These are phyloP conservation scores for Guillardia theta DNA, from an alignment of 78 protist species.

Conservation along the genomic window DNA sequence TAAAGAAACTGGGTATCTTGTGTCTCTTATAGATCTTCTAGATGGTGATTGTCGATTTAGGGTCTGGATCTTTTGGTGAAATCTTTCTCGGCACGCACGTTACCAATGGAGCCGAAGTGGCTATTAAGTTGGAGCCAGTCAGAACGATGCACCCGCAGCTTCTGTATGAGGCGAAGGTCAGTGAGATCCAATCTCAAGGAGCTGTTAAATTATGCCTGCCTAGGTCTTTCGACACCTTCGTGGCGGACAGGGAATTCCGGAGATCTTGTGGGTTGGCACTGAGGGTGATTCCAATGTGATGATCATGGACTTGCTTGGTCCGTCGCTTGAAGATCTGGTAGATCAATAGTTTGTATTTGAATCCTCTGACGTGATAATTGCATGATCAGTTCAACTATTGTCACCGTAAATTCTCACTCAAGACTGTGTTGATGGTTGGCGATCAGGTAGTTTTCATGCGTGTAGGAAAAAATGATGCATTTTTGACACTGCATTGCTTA, in stretches of 20 bases:
- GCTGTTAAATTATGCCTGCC: background rate
- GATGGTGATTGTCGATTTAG: no score
- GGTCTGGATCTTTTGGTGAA: slow-evolving; percentile 10
- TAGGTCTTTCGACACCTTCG: background rate
- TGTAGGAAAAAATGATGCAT: no score
- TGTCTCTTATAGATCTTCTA: no score
- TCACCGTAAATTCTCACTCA: slow-evolving; percentile 6
- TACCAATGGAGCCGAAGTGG: background rate
- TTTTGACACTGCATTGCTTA: no score
- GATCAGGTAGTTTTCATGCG: no score
- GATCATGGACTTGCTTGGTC: slow-evolving; percentile 14
- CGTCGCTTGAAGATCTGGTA: slow-evolving; percentile 32
- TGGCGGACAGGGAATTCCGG: background rate
- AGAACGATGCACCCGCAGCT: slow-evolving; percentile 4
- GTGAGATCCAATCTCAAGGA: background rate
- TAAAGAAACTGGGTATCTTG: no score
- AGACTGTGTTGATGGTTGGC: slow-evolving; percentile 41
- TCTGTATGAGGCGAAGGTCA: slow-evolving; percentile 17
- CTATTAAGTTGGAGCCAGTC: background rate
- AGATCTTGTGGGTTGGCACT: background rate
- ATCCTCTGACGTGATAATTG: no score
- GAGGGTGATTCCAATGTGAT: background rate
- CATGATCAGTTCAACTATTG: slow-evolving; percentile 31
- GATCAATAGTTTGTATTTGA: no score
- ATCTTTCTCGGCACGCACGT: background rate